Evolutionary conservation across 352 stramenopile species (phyloP), one percentile per base, ranked within the genome.

Genomic region (Phytophthora podocarpi): DNA sequence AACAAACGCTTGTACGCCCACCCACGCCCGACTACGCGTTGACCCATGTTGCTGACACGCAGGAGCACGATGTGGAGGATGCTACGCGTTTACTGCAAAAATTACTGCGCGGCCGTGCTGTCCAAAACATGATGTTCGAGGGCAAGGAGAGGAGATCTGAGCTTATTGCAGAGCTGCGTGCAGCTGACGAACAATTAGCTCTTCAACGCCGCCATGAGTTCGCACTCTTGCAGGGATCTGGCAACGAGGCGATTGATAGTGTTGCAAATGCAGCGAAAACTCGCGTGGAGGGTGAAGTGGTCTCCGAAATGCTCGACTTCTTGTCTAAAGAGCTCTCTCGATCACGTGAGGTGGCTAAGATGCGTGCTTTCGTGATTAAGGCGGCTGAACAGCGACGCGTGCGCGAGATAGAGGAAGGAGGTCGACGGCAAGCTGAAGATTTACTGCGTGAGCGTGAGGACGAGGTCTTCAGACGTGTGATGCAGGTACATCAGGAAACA

Each of bases 71-170:
- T 6, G 48, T 87, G 6, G 71, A 78, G 7, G 70, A 88, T 21
- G 82, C 88, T n/a, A 73, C 95, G 10, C 70, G 86, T 13, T 65
- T 98, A 35, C 59, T 98, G 10, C 92, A 98, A 70, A 86, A 92
- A 48, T 71, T 98, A 3, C 49, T 98, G 26, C 85, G 92, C 36
- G 92, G 92, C 13, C 85, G 91, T 28, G 90, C 91, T 21, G 88
- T 97, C 18, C 92, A 98, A 73, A 98, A 97, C 59, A 95, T 93
- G 70, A 97, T 98, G 91, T 97, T 95, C 53, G 90, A 98, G 39
- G 92, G 87, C 67, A 97, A 96, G 37, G 76, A 92, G 48, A 85
- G 90, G 5, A 79, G 91, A 6, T 57, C 85, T 2, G 91, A 97
- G 72, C 77, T 98, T 23, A 96, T 98, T 43, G 66, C 72, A 2